phyloP scores from a whole-genome alignment of 2,329 filamentous ascomycete species.

The Pyrenophora graminea region DNA sequence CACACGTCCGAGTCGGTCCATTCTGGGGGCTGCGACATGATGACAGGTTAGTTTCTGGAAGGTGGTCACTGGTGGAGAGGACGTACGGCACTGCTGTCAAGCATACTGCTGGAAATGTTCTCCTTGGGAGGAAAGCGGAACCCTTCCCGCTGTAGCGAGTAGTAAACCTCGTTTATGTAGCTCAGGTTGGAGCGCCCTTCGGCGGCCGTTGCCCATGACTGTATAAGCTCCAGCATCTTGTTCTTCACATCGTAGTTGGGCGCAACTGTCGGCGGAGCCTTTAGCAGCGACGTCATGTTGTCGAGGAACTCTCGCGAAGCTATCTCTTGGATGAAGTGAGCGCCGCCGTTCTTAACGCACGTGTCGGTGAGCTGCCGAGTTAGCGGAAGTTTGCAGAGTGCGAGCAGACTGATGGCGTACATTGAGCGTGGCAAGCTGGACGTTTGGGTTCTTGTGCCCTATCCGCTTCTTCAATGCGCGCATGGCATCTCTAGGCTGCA shows the following conservation, averaged over 20 bases:
- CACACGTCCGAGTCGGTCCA: conserved; percentile 98
- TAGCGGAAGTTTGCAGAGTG: conserved; percentile 7
- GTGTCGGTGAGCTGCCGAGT: conserved; percentile 81
- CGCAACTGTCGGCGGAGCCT: conserved; percentile 72
- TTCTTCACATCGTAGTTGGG: conserved; percentile 83
- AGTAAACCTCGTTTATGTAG: conserved; percentile 90
- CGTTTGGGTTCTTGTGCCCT: conserved; percentile 96
- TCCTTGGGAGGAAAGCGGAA: conserved; percentile 86
- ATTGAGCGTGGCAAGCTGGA: conserved; percentile 91
- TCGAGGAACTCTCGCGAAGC: conserved; percentile 98
- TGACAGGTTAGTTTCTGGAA: background rate
- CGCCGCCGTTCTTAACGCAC: conserved; percentile 96
- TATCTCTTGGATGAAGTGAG: conserved; percentile 93
- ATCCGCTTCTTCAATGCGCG: conserved; percentile 91
- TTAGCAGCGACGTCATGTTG: conserved; percentile 87
- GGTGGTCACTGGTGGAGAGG: background rate
- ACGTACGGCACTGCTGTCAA: conserved; percentile 91
- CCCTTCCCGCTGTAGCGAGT: conserved; percentile 78
- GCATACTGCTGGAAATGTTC: conserved; percentile 92
- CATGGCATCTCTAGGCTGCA: conserved; percentile 98
- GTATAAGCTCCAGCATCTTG: conserved; percentile 92
- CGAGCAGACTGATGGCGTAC: conserved; percentile 53
- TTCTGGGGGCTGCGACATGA: conserved; percentile 73
- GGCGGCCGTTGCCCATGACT: conserved; percentile 88
- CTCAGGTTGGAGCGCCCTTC: conserved; percentile 80